Conservation (phyloP, 768 basidiomycete genomes). For the Naematelia encephala region DNA sequence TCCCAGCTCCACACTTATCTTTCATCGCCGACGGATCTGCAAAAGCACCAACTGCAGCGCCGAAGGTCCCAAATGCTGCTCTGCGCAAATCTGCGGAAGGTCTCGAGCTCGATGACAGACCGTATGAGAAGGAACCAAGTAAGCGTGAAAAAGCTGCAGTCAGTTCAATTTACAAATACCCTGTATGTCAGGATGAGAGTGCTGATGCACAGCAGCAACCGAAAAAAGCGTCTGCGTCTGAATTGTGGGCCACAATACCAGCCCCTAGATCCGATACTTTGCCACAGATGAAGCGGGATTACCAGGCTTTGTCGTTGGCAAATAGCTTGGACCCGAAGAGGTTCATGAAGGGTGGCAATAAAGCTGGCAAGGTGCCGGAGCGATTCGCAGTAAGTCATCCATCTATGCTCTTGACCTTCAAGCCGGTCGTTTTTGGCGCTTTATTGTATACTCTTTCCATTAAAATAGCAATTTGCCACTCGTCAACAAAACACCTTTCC, state of each 20-base stretch:
- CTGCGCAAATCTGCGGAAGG: conserved; percentile 5
- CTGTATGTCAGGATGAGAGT: background rate
- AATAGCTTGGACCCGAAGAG: conserved; percentile 49
- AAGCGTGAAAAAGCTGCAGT: conserved; percentile 41
- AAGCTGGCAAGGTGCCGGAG: conserved; percentile 42
- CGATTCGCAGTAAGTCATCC: conserved; percentile 45
- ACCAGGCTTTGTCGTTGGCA: conserved; percentile 46
- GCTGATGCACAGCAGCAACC: conserved; percentile 29
- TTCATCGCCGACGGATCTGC: conserved; percentile 25
- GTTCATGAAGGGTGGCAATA: conserved; percentile 48
- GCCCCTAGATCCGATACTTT: conserved; percentile 35
- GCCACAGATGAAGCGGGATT: conserved; percentile 49
- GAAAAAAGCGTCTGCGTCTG: conserved; percentile 38
- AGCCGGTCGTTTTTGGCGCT: too few species aligned
- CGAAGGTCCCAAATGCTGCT: background rate
- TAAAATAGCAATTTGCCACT: too few species aligned
- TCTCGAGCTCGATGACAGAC: conserved; percentile 36
- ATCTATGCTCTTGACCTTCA: background rate
- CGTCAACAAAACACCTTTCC: too few species aligned
- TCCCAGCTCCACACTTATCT: conserved; percentile 26
- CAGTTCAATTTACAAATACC: conserved; percentile 10
- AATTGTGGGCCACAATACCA: conserved; percentile 46
- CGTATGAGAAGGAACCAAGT: conserved; percentile 31
- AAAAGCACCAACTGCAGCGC: conserved; percentile 4
- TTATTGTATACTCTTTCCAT: too few species aligned